Conservation (phyloP, 306 rosid genomes). For the Vachellia pachyceras region DNA sequence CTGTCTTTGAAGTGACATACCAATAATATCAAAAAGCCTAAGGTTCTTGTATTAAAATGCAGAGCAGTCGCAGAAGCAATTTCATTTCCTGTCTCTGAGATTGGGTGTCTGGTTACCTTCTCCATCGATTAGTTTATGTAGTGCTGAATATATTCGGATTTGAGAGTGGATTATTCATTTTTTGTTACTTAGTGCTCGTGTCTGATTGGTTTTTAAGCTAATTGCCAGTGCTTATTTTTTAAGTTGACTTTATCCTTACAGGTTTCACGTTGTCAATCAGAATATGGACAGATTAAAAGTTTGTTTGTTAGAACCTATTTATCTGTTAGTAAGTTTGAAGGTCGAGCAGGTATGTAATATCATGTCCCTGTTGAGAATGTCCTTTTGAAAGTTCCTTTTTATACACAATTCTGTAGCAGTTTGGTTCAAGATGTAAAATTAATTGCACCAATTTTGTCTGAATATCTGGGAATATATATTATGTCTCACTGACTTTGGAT, state of each 20-base stretch:
- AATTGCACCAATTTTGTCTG: constrained; percentile 2
- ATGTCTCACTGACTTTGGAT: constrained; percentile 26
- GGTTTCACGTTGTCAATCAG: constrained; percentile 61
- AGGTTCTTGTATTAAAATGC: background rate
- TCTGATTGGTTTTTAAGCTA: background rate
- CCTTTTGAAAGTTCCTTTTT: background rate
- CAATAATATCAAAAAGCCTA: background rate
- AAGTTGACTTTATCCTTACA: constrained; percentile 45
- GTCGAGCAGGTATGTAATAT: constrained; percentile 52
- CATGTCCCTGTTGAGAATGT: background rate
- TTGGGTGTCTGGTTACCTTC: background rate
- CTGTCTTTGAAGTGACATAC: background rate
- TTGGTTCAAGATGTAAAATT: background rate
- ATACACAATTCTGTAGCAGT: background rate
- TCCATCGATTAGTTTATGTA: background rate
- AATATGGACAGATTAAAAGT: constrained; percentile 46
- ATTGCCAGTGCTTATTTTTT: background rate
- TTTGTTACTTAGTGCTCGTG: background rate
- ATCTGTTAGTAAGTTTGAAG: constrained; percentile 47
- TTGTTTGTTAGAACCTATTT: constrained; percentile 52
- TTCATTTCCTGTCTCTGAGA: background rate
- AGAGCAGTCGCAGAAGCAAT: background rate
- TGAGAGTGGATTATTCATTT: background rate
- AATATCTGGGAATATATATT: background rate
- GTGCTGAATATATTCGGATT: background rate